A percentile compares a stretch with the other conserved stretches of the same genome.
Evolutionary conservation across 2,329 filamentous ascomycete species (phyloP).

Genomic region (Sclerotinia borealis): DNA sequence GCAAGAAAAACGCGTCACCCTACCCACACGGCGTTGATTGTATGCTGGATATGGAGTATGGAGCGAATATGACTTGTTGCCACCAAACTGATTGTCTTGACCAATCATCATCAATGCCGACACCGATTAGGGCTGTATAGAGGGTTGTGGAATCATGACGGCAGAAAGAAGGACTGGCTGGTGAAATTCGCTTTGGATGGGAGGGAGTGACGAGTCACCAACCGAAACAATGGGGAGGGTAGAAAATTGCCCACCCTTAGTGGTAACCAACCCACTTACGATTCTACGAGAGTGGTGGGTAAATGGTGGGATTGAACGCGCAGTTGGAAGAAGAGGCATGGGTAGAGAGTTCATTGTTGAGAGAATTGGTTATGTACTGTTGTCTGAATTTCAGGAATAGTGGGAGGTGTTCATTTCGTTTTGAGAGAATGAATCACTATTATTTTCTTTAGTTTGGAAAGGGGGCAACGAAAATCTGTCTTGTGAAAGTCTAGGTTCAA

Average conservation of each 20-base stretch:
- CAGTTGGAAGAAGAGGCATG: background rate
- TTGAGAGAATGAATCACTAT: background rate
- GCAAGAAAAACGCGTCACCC: background rate
- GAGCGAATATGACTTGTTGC: background rate
- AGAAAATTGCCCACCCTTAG: too few relatives aligned
- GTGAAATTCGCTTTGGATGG: background rate
- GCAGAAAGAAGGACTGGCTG: too few relatives aligned
- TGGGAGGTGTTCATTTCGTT: background rate
- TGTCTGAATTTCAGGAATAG: background rate
- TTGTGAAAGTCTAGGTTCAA: too few relatives aligned
- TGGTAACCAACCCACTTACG: too few relatives aligned
- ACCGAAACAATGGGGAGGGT: too few relatives aligned
- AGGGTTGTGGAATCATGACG: background rate
- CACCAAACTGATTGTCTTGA: background rate
- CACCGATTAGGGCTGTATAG: background rate
- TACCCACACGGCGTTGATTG: background rate
- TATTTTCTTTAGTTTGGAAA: background rate
- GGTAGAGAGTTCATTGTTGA: background rate
- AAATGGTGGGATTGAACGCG: too few relatives aligned
- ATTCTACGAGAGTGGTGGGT: too few relatives aligned
- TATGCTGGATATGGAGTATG: background rate
- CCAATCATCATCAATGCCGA: background rate
- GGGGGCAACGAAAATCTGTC: background rate
- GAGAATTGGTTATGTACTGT: too few relatives aligned
- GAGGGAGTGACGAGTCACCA: too few relatives aligned